Base-by-base conservation (phyloP, 2,329 filamentous ascomycete genomes). In the Diaporthe humulicola region DNA sequence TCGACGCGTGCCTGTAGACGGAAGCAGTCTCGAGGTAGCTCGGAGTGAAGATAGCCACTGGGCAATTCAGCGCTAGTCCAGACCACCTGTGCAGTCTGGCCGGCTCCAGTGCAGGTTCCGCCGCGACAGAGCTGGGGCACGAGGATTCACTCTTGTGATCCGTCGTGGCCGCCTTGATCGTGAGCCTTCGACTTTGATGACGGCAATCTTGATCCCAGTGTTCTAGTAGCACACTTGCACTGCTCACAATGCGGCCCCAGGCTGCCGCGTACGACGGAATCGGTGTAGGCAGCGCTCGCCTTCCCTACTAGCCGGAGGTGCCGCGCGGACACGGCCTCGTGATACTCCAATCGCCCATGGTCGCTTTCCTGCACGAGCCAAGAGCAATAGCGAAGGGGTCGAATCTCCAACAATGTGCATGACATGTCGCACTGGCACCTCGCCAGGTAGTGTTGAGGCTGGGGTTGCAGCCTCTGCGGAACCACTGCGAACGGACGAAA, bases 401-500 rank as follows among this genome's bases (percentile, higher is more conserved):
- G 45, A n/a, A 9, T 28, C 54, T 15, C 25, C 45, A 40, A n/a
- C 45, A 69, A n/a, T 28, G 33, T 40, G 64, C 64, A 54, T 69
- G 48, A 12, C 48, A 54, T 10, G 64, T 69, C n/a, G 48, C 17
- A 54, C 54, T 69, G 36, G 22, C 48, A 69, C 48, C 17, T 52
- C 48, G 33, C 33, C 48, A 69, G 33, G 64, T 69, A 52, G 33
- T n/a, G 45, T 54, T 30, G 33, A 69, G n/a, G 64, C 48, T 54
- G 64, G 45, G 48, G 22, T 50, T 48, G 48, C 19, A 36, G n/a
- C 64, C 64, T 54, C n/a, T 54, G 45, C 48, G n/a, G 48, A 52
- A 28, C 64, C 45, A 69, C 48, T 14, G 64, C 64, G 64, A 69
- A 69, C 64, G 48, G 64, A 69, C 64, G 33, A 69, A 54, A 69